A percentile compares a stretch with the other conserved stretches of the same genome.
Evolutionary conservation across 768 basidiomycete species (phyloP).

Genomic region (Suillus sp.): DNA sequence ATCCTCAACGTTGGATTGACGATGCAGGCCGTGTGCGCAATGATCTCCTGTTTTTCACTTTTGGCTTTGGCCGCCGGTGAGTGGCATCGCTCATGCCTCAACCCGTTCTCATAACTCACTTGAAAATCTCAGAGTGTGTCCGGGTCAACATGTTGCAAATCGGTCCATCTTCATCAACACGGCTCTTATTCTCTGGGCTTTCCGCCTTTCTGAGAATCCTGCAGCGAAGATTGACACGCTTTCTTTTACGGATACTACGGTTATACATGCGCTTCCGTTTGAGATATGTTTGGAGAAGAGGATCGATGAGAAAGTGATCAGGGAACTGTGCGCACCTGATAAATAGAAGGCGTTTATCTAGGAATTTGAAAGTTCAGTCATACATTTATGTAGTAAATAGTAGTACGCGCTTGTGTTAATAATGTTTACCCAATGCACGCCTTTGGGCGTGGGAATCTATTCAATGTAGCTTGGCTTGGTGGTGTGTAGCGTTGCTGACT

Average conservation of each 20-base stretch:
- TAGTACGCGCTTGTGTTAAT: too few relatives aligned
- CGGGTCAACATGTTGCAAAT: conserved; percentile 49
- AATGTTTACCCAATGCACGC: too few relatives aligned
- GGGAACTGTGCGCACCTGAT: background rate
- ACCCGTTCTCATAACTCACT: background rate
- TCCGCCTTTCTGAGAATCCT: conserved; percentile 51
- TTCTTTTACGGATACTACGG: conserved; percentile 61
- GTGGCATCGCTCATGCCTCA: conserved; percentile 1
- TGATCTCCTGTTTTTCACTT: conserved; percentile 34
- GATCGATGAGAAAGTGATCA: conserved; percentile 14
- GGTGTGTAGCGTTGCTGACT: too few relatives aligned
- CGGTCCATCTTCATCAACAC: conserved; percentile 63
- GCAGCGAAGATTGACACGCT: conserved; percentile 56
- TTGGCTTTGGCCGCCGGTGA: conserved; percentile 39
- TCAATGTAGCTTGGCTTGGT: too few relatives aligned
- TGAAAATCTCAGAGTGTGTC: conserved; percentile 46
- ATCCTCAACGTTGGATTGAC: conserved; percentile 54
- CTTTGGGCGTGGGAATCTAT: too few relatives aligned
- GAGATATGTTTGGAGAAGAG: conserved; percentile 53
- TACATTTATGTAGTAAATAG: too few relatives aligned
- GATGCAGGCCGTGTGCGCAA: conserved; percentile 26
- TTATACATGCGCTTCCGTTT: conserved; percentile 60
- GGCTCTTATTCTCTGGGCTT: conserved; percentile 63
- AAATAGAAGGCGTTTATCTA: background rate
- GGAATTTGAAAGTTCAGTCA: background rate